A percentile compares a stretch with the other conserved stretches of the same genome.
phyloP scores from a whole-genome alignment of 1,284 basidiomycete species.

The Fistulinella cinereoalba region DNA sequence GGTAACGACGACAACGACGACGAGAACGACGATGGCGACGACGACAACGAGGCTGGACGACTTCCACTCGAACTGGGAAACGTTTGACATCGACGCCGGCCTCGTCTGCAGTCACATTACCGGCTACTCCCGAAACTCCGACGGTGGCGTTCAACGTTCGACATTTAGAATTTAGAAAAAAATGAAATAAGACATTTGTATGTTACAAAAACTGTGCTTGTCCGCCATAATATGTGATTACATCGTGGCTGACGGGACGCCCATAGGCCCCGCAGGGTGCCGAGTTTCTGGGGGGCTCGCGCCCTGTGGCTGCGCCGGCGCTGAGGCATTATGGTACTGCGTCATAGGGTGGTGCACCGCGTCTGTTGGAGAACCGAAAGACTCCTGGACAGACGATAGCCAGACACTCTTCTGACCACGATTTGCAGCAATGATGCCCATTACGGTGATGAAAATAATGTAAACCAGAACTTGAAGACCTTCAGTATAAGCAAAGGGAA shows the following conservation, averaged over 20 bases:
- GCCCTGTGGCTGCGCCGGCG: too few relatives aligned
- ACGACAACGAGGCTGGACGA: conserved; percentile 7
- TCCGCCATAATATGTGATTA: too few relatives aligned
- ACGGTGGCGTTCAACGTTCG: conserved; percentile 20
- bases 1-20: conserved; percentile 6
- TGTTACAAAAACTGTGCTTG: too few relatives aligned
- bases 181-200: not conserved
- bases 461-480: conserved; percentile 42
- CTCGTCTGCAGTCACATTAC: conserved; percentile 8
- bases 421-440: conserved; percentile 36
- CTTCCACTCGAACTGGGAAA: conserved; percentile 14
- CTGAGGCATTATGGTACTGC: conserved; percentile 15
- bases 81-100: conserved; percentile 11
- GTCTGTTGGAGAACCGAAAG: conserved; percentile 26
- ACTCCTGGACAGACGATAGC: conserved; percentile 41
- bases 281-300: too few relatives aligned
- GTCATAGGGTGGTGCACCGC: conserved; percentile 19
- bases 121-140: conserved; percentile 34
- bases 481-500: not conserved
- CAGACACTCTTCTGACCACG: conserved; percentile 45
- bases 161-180: too few relatives aligned
- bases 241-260: too few relatives aligned
- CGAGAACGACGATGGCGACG: conserved; percentile 7
- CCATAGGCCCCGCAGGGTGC: too few relatives aligned
- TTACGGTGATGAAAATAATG: conserved; percentile 33